Base-by-base conservation (phyloP, 1,284 basidiomycete genomes). In the Trametes sp. region DNA sequence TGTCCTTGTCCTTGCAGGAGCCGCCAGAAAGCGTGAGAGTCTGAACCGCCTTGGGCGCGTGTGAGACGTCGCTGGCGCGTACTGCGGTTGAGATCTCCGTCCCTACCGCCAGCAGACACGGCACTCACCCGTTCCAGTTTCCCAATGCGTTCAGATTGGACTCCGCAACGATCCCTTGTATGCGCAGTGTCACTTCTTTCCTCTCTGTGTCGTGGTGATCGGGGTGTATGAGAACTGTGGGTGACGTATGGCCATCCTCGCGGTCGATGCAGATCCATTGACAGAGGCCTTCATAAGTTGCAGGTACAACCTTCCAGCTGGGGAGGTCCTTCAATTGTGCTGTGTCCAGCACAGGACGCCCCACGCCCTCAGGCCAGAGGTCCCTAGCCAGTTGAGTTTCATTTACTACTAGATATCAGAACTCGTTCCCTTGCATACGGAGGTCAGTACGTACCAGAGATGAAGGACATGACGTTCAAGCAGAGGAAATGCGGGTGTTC, bases 31-130 rank as follows among this genome's bases (percentile, higher is more conserved):
- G 33, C 50, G 50, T 52, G 33, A 52, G 21, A 26, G 11, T 26
- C 19, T 52, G 50, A 4, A 52, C 33, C 2, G 50, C 50, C 21
- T 52, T 52, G 8, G 50, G 50, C n/a, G 50, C 50, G 13, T 31
- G 28, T 31, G 16, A 14, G 14, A 31, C 26, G 28, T 28, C 29
- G 7, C 46, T 49, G 28, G 10, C 26, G 23, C 42, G 42, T 7
- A 4, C 16, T 29, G 26, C 26, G 46, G 41, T 44, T 24, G 21
- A 44, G n/a, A 4, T 3, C 21, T n/a, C n/a, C 5, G 5, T 44
- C 41, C n/a, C 5, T 6, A 23, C 41, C n/a, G 13, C 11, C 41
- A 44, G 4, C n/a, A n/a, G 13, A 4, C 19, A 24, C 5, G 5
- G 11, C 41, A 44, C 41, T n/a, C 41, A 44, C 41, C 41, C 41